These are phyloP conservation scores for Capsella rubella DNA, from an alignment of 441 rosid species.

Conservation along the genomic window DNA sequence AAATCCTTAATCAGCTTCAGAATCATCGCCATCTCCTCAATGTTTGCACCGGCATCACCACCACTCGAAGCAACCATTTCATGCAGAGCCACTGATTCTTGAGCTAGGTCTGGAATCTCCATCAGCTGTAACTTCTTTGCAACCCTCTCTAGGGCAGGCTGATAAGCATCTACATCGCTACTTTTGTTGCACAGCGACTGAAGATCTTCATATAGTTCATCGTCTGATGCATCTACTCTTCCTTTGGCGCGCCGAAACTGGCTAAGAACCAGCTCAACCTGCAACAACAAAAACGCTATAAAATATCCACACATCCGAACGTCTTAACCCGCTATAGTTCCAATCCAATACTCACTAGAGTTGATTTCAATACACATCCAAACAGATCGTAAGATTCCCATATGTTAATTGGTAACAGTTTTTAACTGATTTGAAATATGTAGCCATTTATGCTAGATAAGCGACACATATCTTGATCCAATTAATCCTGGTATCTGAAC, in stretches of 20 bases:
- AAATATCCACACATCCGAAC: constrained; percentile 11
- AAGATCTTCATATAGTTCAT: constrained; percentile 69
- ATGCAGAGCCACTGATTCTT: constrained; percentile 89
- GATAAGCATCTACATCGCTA: constrained; percentile 55
- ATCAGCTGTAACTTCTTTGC: constrained; percentile 73
- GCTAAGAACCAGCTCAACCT: constrained; percentile 89
- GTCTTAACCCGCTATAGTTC: not conserved
- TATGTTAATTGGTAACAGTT: not conserved
- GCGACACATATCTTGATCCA: not conserved
- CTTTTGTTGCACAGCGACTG: constrained; percentile 62
- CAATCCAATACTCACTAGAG: not conserved
- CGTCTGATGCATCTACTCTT: constrained; percentile 72
- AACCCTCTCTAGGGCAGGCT: constrained; percentile 62
- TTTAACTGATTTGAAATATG: too few species aligned
- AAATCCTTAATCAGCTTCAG: constrained; percentile 84
- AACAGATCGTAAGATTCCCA: not conserved
- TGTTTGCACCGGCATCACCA: constrained; percentile 76
- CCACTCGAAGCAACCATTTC: constrained; percentile 76
- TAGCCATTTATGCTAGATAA: too few species aligned
- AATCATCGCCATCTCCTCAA: constrained; percentile 87
- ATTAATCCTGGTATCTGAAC: not conserved
- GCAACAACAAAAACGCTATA: constrained; percentile 35
- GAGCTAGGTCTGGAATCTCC: constrained; percentile 76
- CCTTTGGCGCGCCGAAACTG: constrained; percentile 93
- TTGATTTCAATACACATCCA: not conserved